Conservation (phyloP, 1,284 basidiomycete species). For the Cystobasidium sp. region DNA sequence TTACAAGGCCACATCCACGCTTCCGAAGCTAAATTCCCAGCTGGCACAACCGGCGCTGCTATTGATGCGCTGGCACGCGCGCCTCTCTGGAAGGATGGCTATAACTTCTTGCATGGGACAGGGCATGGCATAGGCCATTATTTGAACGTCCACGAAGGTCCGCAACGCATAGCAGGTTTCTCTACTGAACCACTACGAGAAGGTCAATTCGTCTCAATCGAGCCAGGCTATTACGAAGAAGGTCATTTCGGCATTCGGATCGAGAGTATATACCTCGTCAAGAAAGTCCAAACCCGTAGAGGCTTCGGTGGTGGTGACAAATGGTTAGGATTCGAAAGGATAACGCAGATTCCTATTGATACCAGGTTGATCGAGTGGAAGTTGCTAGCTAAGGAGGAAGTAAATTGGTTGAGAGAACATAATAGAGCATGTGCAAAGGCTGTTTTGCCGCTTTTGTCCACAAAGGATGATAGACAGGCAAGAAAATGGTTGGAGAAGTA, state of each 20-base stretch:
- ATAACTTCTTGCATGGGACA: conserved; percentile 65
- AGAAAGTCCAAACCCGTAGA: conserved; percentile 40
- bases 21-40: conserved; percentile 82
- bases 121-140: conserved; percentile 92
- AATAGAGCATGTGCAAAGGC: conserved; percentile 48
- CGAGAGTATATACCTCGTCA: conserved; percentile 64
- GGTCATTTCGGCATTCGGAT: conserved; percentile 90
- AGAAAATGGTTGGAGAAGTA: conserved; percentile 16
- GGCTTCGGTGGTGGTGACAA: conserved; percentile 36
- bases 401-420: conserved; percentile 56
- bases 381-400: conserved; percentile 53
- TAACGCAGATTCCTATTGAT: conserved; percentile 55
- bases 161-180: conserved; percentile 21
- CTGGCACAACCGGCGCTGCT: conserved; percentile 74
- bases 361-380: conserved; percentile 53
- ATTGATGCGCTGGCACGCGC: conserved; percentile 86
- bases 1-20: conserved; percentile 94
- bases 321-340: conserved; percentile 57
- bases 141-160: conserved; percentile 74
- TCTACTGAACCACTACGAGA: conserved; percentile 69
- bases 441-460: background rate
- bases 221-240: conserved; percentile 92
- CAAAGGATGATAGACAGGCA: conserved; percentile 5
- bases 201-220: conserved; percentile 90
- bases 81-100: conserved; percentile 86